Evolutionary conservation across 2,329 filamentous ascomycete species (phyloP), one percentile per base, ranked within the genome.

Genomic region (Diaporthe citriasiana): DNA sequence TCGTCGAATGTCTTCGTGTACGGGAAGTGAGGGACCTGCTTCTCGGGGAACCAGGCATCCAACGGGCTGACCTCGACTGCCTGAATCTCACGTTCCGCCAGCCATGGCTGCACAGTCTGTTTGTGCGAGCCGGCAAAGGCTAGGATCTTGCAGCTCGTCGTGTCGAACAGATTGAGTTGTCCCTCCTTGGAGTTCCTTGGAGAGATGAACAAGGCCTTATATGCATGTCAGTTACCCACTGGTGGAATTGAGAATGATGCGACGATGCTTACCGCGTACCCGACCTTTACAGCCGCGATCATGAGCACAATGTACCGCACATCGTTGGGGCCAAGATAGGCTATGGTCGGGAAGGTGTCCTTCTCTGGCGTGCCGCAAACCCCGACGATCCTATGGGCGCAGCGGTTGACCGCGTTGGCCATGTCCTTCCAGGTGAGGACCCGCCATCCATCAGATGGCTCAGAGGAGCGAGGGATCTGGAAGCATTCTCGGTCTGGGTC

Each of bases 181-280:
- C 82, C 85, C 57, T 87, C 85, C 8, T 81, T 79, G 2, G 84
- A 83, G 75, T 88, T 88, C 3, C 86, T 82, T 0, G 84, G 82
- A 25, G 85, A 88, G 55, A 87, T 83, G 53, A 86, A 83, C 9
- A 88, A 79, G 4, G 83, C 82, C 81, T 84, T 25, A 3, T 9
- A 13, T 4, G 10, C 4, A 0, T 5, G 51, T 66, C 19, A 65
- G 66, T 35, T 35, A 13, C 17, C 5, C 22, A 6, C 0, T 8
- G 1, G 8, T 9, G 13, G 15, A 19, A 0, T 13, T 8, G 0
- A 7, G 35, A 6, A 10, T n/a, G 38, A 9, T 13, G 3, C 1
- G 10, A 12, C 25, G n/a, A 17, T 7, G 55, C 75, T 72, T 27
- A 77, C 77, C 72, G 77, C 74, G 53, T 77, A 78, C 0, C 74